These are phyloP conservation scores for sorghum (Sorghum bicolor) DNA, from an alignment of 176 grass and related monocot genomes.

Conservation along the genomic window DNA sequence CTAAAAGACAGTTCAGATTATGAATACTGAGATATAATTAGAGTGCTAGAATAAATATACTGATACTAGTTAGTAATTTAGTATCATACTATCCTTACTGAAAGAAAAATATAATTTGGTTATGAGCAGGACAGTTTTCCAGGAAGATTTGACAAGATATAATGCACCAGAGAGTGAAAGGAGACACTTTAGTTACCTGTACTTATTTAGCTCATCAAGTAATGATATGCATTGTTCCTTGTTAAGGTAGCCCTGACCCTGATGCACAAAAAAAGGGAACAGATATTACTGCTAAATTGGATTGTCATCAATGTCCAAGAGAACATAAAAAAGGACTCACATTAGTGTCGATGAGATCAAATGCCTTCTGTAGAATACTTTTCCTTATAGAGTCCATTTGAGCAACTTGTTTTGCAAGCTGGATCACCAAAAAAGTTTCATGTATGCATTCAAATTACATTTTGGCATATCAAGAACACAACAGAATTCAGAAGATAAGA, in stretches of 20 bases:
- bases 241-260: conserved; percentile 76
- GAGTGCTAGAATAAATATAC: conserved; percentile 5
- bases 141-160: conserved; percentile 5
- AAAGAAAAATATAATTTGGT: not conserved
- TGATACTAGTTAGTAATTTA: not conserved
- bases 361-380: conserved; percentile 82
- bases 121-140: not conserved
- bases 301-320: not conserved
- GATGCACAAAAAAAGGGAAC: conserved; percentile 30
- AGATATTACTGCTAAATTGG: not conserved
- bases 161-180: conserved; percentile 14
- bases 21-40: not conserved
- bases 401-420: conserved; percentile 86
- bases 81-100: not conserved
- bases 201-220: conserved; percentile 89
- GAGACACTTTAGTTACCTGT: conserved; percentile 49
- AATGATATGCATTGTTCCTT: conserved; percentile 73
- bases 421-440: conserved; percentile 32
- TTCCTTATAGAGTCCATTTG: conserved; percentile 77
- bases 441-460: conserved; percentile 29
- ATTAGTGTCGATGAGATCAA: conserved; percentile 71
- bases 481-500: conserved; percentile 14
- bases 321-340: conserved; percentile 57
- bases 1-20: not conserved
- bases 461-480: conserved; percentile 2